Base-by-base conservation (phyloP, 495 filamentous ascomycete species). In the Tuber umbilicatum region DNA sequence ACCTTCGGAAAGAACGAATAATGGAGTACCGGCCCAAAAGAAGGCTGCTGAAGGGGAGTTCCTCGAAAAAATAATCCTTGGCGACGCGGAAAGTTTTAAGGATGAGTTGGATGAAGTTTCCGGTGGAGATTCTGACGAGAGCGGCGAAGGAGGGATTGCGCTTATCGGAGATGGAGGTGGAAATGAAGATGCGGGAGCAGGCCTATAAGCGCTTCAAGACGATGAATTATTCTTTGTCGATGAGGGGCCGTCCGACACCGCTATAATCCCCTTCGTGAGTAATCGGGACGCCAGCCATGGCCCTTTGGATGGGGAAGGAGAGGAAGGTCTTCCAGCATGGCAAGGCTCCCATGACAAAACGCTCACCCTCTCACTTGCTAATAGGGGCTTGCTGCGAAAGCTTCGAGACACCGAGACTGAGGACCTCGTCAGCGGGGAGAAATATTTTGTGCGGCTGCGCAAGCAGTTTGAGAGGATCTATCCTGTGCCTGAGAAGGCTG, bases 321-420 rank as follows among this genome's bases (percentile, higher is more conserved):
- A 47, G 19, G 82, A 84, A 19, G 79, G 82, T 1, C 83, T 74
- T 73, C 84, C 92, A 19, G 90, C 92, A 19, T 99, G 95, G 95
- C 89, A 93, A 78, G 95, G 98, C 84, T 97, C 94, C 84, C 95
- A 98, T 79, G 95, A 99, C 79, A 94, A 99, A 81, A 88, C 90
- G 50, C 85, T 97, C 70, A 88, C 88, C 37, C 86, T 99, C 68
- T 97, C 94, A 5, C 87, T 99, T 19, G 91, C 91, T 19, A 86
- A 89, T 60, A 88, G 90, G 64, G 86, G 87, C 35, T 87, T 90
- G 69, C 84, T 97, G 80, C 87, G 94, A 67, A 98, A 97, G 82
- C 85, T 98, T 69, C 88, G 95, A 47, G 84, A 88, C 16, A 87
- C 89, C 31, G 94, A n/a, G n/a, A n/a, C n/a, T n/a, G n/a, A n/a